Evolutionary conservation across 2,329 filamentous ascomycete species (phyloP).

Genomic region (Chaetomium globosum): DNA sequence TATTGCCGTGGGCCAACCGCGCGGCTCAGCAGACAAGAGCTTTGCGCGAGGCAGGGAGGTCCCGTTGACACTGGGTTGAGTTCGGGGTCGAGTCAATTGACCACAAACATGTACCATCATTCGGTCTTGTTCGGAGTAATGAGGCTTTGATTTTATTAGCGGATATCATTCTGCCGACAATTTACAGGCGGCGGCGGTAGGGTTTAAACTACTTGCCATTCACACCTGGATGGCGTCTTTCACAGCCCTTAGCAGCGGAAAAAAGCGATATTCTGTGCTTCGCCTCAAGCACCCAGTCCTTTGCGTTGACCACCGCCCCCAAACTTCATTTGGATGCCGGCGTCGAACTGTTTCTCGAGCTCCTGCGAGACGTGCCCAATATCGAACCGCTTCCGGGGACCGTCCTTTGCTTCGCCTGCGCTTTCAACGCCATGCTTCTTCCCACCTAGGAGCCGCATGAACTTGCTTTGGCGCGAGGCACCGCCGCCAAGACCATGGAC

Average conservation of each 20-base stretch:
- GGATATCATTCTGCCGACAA: constrained; percentile 20
- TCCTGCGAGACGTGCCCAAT: constrained; percentile 52
- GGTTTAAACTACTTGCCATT: constrained; percentile 13
- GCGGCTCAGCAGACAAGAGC: background rate
- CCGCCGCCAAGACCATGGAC: constrained; percentile 56
- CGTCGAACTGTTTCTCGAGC: constrained; percentile 60
- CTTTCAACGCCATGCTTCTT: constrained; percentile 48
- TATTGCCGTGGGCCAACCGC: background rate
- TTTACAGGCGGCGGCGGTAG: background rate
- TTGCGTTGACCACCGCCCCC: constrained; percentile 53
- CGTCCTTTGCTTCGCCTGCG: constrained; percentile 20
- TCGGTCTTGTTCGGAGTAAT: constrained; percentile 5
- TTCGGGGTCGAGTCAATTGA: background rate
- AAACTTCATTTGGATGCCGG: constrained; percentile 59
- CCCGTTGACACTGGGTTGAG: background rate
- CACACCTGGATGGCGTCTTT: constrained; percentile 1
- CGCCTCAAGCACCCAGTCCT: constrained; percentile 55
- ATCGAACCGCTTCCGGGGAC: constrained; percentile 41
- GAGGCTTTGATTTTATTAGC: constrained; percentile 18
- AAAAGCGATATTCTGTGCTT: background rate
- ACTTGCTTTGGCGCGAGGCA: constrained; percentile 56
- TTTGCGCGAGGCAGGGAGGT: background rate
- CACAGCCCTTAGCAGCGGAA: background rate
- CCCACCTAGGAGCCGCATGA: constrained; percentile 58
- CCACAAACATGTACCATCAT: constrained; percentile 20